Base-by-base conservation (phyloP, 768 basidiomycete species). In the Clitopilus passeckerianus region DNA sequence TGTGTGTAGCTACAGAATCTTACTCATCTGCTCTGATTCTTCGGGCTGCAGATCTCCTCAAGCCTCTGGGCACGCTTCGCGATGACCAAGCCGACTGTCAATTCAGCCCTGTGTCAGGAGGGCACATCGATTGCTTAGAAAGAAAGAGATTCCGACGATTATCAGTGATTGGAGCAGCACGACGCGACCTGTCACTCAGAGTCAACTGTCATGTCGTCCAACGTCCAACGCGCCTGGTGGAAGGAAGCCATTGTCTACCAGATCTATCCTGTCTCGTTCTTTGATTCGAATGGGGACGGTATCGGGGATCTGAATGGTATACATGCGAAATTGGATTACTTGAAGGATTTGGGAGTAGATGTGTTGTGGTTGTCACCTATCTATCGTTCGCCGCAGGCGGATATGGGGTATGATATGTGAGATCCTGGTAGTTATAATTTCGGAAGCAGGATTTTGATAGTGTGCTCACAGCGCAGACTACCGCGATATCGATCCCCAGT, bases 361-460 rank as follows among this genome's bases (percentile, higher is more conserved):
- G 78, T 85, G 0, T 65, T 90, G 15, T 91, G 89, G 89, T 77
- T 91, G 15, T 82, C 78, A 4, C 87, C 89, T 8, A 89, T 91
- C 43, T 91, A 89, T 71, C 76, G 78, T 57, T 85, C 82, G 1
- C 89, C 87, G 0, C 73, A 83, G 58, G 83, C 81, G 1, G 88
- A 90, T 70, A 89, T 89, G 86, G 88, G 86, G 7, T 88, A 89
- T 60, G 86, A 87, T 65, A 87, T 86, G 84, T 85, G 37, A 41
- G 37, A 3, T 30, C 7, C 27, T 41, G 3, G 10, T n/a, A 41
- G 3, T 41, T 41, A 2, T 41, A 15, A 3, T 41, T 14, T 15
- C 10, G 5, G n/a, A 41, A 41, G n/a, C 15, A 35, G 37, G 5
- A 41, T 57, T 30, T 18, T 50, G 22, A n/a, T 57, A 24, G 43